A percentile compares a stretch with the other conserved stretches of the same genome.
Evolutionary conservation across 1,284 basidiomycete species (phyloP).

Genomic region (Nidula niveotomentosa): DNA sequence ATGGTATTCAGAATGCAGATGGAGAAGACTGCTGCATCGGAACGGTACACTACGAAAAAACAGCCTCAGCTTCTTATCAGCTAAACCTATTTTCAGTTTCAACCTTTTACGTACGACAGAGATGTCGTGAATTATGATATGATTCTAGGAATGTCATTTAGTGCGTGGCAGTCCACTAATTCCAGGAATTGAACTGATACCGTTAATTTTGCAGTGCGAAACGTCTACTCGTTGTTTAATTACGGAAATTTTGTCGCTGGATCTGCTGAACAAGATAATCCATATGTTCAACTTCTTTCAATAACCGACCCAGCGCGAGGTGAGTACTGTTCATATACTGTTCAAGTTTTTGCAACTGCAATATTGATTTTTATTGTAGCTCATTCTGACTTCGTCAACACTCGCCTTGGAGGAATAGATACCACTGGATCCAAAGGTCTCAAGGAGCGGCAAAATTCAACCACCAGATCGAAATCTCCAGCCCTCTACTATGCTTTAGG

Average conservation of each 20-base stretch:
- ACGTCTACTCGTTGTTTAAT: conserved; percentile 57
- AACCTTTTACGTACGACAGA: conserved; percentile 40
- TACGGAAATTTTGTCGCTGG: conserved; percentile 57
- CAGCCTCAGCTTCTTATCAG: no score
- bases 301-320: conserved; percentile 41
- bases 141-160: conserved; percentile 55
- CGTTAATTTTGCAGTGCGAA: conserved; percentile 37
- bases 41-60: conserved; percentile 32
- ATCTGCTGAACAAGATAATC: conserved; percentile 32
- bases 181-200: not conserved
- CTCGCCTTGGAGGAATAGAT: conserved; percentile 50
- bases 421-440: conserved; percentile 23
- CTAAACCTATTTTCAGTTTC: conserved; percentile 38
- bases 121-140: conserved; percentile 39
- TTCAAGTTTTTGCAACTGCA: no score
- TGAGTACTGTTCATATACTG: conserved; percentile 6
- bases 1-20: conserved; percentile 24
- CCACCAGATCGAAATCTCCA: not conserved
- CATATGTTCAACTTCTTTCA: conserved; percentile 63
- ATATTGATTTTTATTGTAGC: conserved; percentile 10
- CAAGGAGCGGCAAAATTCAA: not conserved
- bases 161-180: conserved; percentile 30
- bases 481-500: not conserved
- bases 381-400: conserved; percentile 50
- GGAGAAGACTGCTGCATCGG: conserved; percentile 44